Base-by-base conservation (phyloP, 345 rosid genomes). In the Linum tenue region DNA sequence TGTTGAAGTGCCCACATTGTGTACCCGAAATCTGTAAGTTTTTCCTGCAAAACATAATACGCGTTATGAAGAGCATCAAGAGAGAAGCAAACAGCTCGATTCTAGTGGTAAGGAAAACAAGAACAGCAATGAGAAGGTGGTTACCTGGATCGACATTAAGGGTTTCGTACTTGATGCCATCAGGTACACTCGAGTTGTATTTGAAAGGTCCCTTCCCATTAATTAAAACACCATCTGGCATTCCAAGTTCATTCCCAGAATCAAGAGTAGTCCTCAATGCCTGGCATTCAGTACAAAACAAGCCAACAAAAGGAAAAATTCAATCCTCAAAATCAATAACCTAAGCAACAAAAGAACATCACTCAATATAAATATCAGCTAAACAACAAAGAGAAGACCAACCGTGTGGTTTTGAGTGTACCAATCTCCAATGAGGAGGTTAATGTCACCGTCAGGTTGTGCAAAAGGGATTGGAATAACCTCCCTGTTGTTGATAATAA, bases 191-290 rank as follows among this genome's bases (percentile, higher is more conserved):
- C 64, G 73, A 69, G 73, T 90, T 92, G 79, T 92, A 90, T 67
- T 76, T 70, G 72, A 70, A 92, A 37, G 98, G 96, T 55, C 98
- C 98, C 79, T 86, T 92, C 60, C 98, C 98, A 62, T 92, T 92
- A 61, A 92, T 90, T 48, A 92, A 83, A 75, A 92, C 98, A 58
- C 97, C 98, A 71, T 90, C 94, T 0, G 98, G 98, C 91, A 92
- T 82, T 31, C 90, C 98, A 36, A 92, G 97, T 42, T 88, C 94
- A 65, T 85, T 77, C 56, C 98, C 98, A 55, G 87, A 81, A 70
- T 88, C 97, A 62, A 92, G 89, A 50, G 36, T 70, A 8, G 73
- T 66, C 76, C 87, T 88, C 76, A 92, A 69, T 5, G 87, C 97
- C 98, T 92, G 64, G 14, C 70, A 62, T 72, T 48, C 67, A 67